Conservation (phyloP, 345 rosid genomes). For the Eucalyptus coolabah region DNA sequence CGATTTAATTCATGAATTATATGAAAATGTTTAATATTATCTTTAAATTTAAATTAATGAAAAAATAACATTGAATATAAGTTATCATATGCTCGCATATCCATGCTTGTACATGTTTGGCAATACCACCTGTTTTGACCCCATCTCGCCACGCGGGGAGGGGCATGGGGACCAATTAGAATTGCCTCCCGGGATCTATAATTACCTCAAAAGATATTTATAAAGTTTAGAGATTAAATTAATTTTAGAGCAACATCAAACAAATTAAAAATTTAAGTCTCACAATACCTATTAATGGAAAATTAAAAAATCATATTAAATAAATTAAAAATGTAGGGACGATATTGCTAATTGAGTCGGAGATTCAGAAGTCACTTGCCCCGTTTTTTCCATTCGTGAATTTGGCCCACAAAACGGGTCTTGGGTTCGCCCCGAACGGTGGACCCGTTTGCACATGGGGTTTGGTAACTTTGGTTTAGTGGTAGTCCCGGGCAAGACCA, state of each 20-base stretch:
- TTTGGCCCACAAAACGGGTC: not conserved
- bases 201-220: too few relatives aligned
- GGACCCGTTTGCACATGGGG: not conserved
- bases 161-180: too few relatives aligned
- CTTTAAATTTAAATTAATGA: fast-evolving
- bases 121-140: too few relatives aligned
- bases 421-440: not conserved
- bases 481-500: not conserved
- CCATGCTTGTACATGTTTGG: fast-evolving
- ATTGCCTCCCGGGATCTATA: too few relatives aligned
- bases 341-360: too few relatives aligned
- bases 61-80: not conserved
- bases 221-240: too few relatives aligned
- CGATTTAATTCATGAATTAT: fast-evolving
- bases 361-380: not conserved
- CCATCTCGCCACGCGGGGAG: too few relatives aligned
- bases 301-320: fast-evolving
- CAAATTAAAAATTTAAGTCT: not conserved
- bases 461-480: not conserved
- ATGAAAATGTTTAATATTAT: not conserved
- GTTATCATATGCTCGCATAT: too few relatives aligned
- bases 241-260: too few relatives aligned
- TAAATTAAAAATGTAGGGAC: fast-evolving
- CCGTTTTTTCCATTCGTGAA: not conserved
- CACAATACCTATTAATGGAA: fast-evolving